These are phyloP conservation scores for Plasmodium ovale DNA, from an alignment of 169 alveolate genomes.

Conservation along the genomic window DNA sequence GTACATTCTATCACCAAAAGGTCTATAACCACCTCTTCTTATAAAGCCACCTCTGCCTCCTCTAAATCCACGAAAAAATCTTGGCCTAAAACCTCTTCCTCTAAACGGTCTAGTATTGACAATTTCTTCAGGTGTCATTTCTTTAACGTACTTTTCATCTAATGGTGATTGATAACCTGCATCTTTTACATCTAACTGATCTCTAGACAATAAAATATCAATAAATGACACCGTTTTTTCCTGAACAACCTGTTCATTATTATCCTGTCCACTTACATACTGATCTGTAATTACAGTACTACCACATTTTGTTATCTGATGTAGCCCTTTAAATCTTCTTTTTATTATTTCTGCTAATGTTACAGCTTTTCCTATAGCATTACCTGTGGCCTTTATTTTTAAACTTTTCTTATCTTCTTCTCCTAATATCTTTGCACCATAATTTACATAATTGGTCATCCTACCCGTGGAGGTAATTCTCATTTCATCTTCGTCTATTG, in stretches of 20 bases:
- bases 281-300: slow-evolving; percentile 83
- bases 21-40: slow-evolving; percentile 77
- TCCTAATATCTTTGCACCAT: slow-evolving; percentile 85
- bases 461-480: slow-evolving; percentile 88
- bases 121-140: slow-evolving; percentile 78
- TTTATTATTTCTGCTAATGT: slow-evolving; percentile 90
- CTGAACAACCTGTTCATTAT: slow-evolving; percentile 83
- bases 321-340: slow-evolving; percentile 89
- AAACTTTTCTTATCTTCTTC: slow-evolving; percentile 83
- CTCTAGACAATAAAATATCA: slow-evolving; percentile 83
- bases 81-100: slow-evolving; percentile 73
- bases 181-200: slow-evolving; percentile 77
- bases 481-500: slow-evolving; percentile 88
- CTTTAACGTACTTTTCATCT: slow-evolving; percentile 84
- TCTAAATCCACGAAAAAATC: slow-evolving; percentile 74
- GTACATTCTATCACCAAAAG: slow-evolving; percentile 70
- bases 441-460: slow-evolving; percentile 87
- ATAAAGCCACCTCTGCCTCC: slow-evolving; percentile 77
- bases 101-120: slow-evolving; percentile 74
- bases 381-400: slow-evolving; percentile 92
- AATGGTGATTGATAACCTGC: slow-evolving; percentile 89
- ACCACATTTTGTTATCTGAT: slow-evolving; percentile 86
- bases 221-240: slow-evolving; percentile 84
- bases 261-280: slow-evolving; percentile 89
- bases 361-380: slow-evolving; percentile 90